phyloP scores from a whole-genome alignment of 768 basidiomycete species.

The Collybia mongolica region DNA sequence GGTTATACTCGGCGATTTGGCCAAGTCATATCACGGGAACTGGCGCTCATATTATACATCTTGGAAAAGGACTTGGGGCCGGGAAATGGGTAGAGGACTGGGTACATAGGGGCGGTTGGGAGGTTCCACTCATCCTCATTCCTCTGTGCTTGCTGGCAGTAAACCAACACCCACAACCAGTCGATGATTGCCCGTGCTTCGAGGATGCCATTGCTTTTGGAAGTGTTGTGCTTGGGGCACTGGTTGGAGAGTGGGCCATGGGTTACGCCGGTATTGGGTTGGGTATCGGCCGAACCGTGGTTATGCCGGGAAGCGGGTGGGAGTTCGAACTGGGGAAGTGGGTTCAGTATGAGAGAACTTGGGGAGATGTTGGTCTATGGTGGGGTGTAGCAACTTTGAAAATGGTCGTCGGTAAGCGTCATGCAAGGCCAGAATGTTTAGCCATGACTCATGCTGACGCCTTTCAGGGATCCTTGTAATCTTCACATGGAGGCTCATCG shows the following conservation, averaged over 20 bases:
- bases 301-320: slow-evolving; percentile 62
- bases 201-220: slow-evolving; percentile 94
- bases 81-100: slow-evolving; percentile 33
- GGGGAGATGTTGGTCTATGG: slow-evolving; percentile 42
- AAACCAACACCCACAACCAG: slow-evolving; percentile 91
- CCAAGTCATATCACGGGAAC: slow-evolving; percentile 17
- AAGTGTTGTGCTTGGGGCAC: slow-evolving; percentile 78
- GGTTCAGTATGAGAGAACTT: slow-evolving; percentile 33
- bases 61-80: slow-evolving; percentile 37
- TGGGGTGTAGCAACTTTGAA: slow-evolving; percentile 46
- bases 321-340: slow-evolving; percentile 28
- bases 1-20: slow-evolving; percentile 20
- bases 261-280: slow-evolving; percentile 38
- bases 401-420: slow-evolving; percentile 40
- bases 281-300: slow-evolving; percentile 17
- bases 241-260: slow-evolving; percentile 68
- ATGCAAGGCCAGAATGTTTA: background rate
- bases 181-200: slow-evolving; percentile 97
- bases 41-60: slow-evolving; percentile 23
- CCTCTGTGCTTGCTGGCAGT: slow-evolving; percentile 70
- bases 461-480: slow-evolving; percentile 68
- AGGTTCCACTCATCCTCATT: slow-evolving; percentile 62
- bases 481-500: slow-evolving; percentile 85
- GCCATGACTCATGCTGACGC: slow-evolving; percentile 2
- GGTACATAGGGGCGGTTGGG: slow-evolving; percentile 37